Evolutionary conservation across 306 rosid species (phyloP).

Genomic region (Trifolium subterraneum): DNA sequence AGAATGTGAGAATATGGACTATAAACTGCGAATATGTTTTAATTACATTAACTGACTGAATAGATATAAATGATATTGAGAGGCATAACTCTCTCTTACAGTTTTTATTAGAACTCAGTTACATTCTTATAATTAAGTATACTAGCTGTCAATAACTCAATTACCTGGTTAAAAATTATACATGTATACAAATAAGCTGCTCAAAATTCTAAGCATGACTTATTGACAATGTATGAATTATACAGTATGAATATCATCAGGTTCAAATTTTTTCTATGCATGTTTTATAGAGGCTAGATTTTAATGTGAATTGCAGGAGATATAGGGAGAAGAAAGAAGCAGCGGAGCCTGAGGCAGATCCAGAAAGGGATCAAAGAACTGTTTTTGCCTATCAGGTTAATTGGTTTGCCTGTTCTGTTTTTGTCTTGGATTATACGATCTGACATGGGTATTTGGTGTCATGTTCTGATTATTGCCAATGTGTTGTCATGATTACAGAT

Average conservation of each 20-base stretch:
- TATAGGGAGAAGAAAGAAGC: slow-evolving; percentile 85
- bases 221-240: not conserved
- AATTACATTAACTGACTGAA: not conserved
- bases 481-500: slow-evolving; percentile 62
- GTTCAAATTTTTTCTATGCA: slow-evolving; percentile 8
- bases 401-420: not conserved
- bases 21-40: not conserved
- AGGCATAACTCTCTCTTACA: not conserved
- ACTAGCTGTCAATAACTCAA: too few relatives aligned
- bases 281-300: slow-evolving; percentile 19
- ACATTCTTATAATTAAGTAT: not conserved
- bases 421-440: not conserved
- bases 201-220: not conserved
- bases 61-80: not conserved
- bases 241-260: slow-evolving; percentile 31
- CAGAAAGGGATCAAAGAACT: slow-evolving; percentile 99
- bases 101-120: not conserved
- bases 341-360: slow-evolving; percentile 97
- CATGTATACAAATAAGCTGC: not conserved
- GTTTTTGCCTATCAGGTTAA: slow-evolving; percentile 97
- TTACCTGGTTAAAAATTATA: too few relatives aligned
- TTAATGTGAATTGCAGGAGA: slow-evolving; percentile 65
- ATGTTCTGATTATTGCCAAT: slow-evolving; percentile 41
- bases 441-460: slow-evolving; percentile 10
- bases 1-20: too few relatives aligned